phyloP scores from a whole-genome alignment of 192 early-diverging fungal genomes.

The Gonapodya sp. region DNA sequence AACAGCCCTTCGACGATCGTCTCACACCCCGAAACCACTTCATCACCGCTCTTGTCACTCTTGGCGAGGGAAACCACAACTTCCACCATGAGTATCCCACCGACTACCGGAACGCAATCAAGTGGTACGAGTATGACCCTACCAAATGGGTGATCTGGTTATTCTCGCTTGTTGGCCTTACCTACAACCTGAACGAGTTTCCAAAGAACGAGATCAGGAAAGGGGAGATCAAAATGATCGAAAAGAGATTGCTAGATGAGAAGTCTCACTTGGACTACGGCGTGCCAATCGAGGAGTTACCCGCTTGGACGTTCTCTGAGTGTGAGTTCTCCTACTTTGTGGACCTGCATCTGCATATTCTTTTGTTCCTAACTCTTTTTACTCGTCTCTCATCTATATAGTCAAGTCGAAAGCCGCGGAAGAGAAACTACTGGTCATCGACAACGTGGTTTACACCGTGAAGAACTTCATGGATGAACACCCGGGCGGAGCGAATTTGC shows the following conservation, averaged over 20 bases:
- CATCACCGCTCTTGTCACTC: constrained; percentile 64
- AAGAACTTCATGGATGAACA: constrained; percentile 74
- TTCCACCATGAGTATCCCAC: constrained; percentile 82
- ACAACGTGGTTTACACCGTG: constrained; percentile 76
- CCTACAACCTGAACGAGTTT: constrained; percentile 64
- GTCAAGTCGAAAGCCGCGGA: constrained; percentile 53
- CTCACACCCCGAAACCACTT: constrained; percentile 75
- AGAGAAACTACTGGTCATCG: constrained; percentile 71
- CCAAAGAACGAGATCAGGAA: constrained; percentile 71
- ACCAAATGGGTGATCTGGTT: constrained; percentile 73
- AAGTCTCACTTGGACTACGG: constrained; percentile 65
- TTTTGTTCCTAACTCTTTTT: neutral
- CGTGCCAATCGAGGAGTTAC: constrained; percentile 53
- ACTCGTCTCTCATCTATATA: constrained; percentile 43
- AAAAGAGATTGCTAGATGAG: constrained; percentile 58
- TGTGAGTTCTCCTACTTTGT: constrained; percentile 29
- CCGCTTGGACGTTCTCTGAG: constrained; percentile 30
- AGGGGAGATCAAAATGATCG: constrained; percentile 67
- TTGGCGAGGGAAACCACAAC: constrained; percentile 81
- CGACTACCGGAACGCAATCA: constrained; percentile 77
- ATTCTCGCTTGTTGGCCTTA: constrained; percentile 46
- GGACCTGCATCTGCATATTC: constrained; percentile 6
- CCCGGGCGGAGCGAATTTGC: constrained; percentile 70
- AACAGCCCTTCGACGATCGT: constrained; percentile 66
- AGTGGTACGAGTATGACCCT: constrained; percentile 68